Evolutionary conservation across 768 basidiomycete species (phyloP).

Genomic region (Psilocybe subaeruginosa): DNA sequence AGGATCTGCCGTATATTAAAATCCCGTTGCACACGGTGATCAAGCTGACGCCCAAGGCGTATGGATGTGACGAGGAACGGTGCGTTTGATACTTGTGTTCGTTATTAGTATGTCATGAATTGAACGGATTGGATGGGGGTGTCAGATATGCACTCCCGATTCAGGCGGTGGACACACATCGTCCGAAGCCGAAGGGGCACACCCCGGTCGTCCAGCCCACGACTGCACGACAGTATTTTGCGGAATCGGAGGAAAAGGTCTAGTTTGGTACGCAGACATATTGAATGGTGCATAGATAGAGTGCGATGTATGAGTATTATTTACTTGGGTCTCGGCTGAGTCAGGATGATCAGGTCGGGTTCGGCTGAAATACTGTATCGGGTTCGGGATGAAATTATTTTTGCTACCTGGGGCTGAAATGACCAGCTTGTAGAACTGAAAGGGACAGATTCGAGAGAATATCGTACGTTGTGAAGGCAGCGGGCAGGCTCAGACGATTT

Average conservation of each 20-base stretch:
- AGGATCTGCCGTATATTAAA: slow-evolving; percentile 96
- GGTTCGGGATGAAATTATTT: background rate
- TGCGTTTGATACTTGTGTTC: slow-evolving; percentile 26
- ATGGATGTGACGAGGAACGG: slow-evolving; percentile 98
- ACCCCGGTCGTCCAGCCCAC: slow-evolving; percentile 34
- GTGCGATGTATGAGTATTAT: no score
- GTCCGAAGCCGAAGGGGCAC: slow-evolving; percentile 55
- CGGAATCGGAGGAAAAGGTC: slow-evolving; percentile 12
- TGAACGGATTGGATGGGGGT: slow-evolving; percentile 2
- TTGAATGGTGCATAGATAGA: background rate
- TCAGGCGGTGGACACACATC: slow-evolving; percentile 91
- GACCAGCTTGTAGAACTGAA: no score
- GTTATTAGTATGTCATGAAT: no score
- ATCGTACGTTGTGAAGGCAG: background rate
- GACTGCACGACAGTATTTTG: slow-evolving; percentile 48
- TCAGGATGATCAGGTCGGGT: background rate
- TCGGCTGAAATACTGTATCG: background rate
- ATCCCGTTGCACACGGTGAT: slow-evolving; percentile 97
- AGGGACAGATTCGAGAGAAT: background rate
- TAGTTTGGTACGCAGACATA: background rate
- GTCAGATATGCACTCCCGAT: slow-evolving; percentile 87
- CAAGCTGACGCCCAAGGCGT: slow-evolving; percentile 97
- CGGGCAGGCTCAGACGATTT: no score
- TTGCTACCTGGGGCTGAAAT: background rate
- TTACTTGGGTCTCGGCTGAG: no score